These are phyloP conservation scores for Colletotrichum eremochloae DNA, from an alignment of 2,329 filamentous ascomycete species.

Conservation along the genomic window DNA sequence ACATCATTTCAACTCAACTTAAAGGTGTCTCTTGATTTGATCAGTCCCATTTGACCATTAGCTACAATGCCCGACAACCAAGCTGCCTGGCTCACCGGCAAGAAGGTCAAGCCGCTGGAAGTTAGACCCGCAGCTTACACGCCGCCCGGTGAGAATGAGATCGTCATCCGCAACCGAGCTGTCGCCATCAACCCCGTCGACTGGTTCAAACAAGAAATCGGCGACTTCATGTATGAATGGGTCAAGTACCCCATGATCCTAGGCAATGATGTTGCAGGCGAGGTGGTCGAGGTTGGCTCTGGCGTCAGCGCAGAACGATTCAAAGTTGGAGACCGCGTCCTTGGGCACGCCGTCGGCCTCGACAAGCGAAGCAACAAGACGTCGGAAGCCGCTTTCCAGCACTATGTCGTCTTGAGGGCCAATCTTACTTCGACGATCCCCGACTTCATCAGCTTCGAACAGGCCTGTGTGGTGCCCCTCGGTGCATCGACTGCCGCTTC, in stretches of 20 bases:
- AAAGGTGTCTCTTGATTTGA: accelerated
- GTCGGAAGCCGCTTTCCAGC: slow-evolving; percentile 47
- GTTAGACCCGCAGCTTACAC: slow-evolving; percentile 38
- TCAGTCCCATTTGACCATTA: no score
- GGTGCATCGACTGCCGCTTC: slow-evolving; percentile 47
- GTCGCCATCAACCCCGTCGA: slow-evolving; percentile 52
- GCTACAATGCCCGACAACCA: slow-evolving; percentile 20
- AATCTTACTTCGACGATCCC: slow-evolving; percentile 44
- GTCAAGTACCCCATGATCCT: slow-evolving; percentile 50
- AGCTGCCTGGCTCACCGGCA: slow-evolving; percentile 41
- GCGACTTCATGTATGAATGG: slow-evolving; percentile 42
- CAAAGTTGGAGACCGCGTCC: slow-evolving; percentile 48
- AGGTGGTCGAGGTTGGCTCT: slow-evolving; percentile 48
- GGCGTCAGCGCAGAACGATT: slow-evolving; percentile 42
- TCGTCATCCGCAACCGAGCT: slow-evolving; percentile 49
- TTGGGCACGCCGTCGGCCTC: slow-evolving; percentile 48
- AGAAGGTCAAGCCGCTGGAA: slow-evolving; percentile 32
- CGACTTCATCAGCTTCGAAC: slow-evolving; percentile 44
- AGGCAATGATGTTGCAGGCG: slow-evolving; percentile 50
- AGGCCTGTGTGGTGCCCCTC: slow-evolving; percentile 47
- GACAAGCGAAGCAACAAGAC: slow-evolving; percentile 51
- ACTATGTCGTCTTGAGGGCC: slow-evolving; percentile 42
- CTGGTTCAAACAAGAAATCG: slow-evolving; percentile 44
- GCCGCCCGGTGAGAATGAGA: slow-evolving; percentile 41
- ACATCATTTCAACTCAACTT: neutral